Conservation (phyloP, 2,329 filamentous ascomycete species). For the Neobulgaria alba region DNA sequence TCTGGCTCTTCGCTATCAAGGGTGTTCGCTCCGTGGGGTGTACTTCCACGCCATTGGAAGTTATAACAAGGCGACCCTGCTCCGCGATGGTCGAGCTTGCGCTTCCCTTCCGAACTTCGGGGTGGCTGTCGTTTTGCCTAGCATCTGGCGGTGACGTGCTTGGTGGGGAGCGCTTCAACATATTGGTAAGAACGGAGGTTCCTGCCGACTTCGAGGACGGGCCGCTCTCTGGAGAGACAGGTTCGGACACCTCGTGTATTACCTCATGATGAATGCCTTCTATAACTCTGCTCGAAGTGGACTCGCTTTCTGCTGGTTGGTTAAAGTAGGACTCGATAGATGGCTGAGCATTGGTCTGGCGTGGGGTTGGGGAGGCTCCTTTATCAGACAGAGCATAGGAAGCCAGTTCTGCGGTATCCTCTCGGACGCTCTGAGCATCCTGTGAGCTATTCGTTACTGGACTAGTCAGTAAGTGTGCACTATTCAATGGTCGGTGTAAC, state of each 20-base stretch:
- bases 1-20: conserved; percentile 18
- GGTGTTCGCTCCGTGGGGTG: conserved; percentile 25
- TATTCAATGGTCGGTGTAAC: conserved; percentile 10
- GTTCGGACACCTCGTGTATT: conserved; percentile 55
- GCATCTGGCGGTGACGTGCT: conserved; percentile 14
- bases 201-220: conserved; percentile 27
- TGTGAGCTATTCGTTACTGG: conserved; percentile 59
- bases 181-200: conserved; percentile 40
- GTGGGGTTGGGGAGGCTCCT: conserved; percentile 24
- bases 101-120: conserved; percentile 6
- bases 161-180: conserved; percentile 36
- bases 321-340: conserved; percentile 24
- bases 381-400: conserved; percentile 68
- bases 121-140: conserved; percentile 3
- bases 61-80: conserved; percentile 19
- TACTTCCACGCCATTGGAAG: conserved; percentile 15
- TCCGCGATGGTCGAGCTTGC: neutral
- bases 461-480: conserved; percentile 7
- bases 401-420: conserved; percentile 81
- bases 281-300: conserved; percentile 10
- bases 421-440: conserved; percentile 70
- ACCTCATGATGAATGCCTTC: conserved; percentile 35
- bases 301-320: conserved; percentile 17
- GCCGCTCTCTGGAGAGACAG: conserved; percentile 38
- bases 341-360: conserved; percentile 15